Evolutionary conservation across 306 rosid species (phyloP).

Genomic region (Quercus ilex): DNA sequence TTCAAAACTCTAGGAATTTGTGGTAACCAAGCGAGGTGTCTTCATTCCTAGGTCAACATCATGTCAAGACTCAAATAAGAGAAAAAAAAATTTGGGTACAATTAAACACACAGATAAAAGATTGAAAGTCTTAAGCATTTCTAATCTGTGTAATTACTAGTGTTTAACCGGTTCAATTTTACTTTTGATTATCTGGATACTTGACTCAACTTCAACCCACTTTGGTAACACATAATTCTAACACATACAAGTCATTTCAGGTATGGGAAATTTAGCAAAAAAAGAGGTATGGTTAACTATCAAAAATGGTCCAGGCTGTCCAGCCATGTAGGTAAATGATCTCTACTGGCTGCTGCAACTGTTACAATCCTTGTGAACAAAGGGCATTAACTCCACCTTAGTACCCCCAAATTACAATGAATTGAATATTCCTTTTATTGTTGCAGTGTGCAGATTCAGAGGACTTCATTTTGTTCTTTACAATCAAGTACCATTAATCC

Average conservation of each 20-base stretch:
- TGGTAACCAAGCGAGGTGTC: neutral
- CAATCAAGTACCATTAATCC: too few relatives aligned
- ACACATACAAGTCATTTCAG: neutral
- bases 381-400: constrained; percentile 8
- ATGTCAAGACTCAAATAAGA: neutral
- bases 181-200: neutral
- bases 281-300: neutral
- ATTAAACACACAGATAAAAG: too few relatives aligned
- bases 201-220: neutral
- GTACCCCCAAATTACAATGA: neutral
- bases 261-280: neutral
- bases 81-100: neutral
- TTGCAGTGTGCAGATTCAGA: too few relatives aligned
- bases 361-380: neutral
- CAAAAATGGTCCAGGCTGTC: neutral
- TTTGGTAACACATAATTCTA: neutral
- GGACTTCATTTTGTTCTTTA: too few relatives aligned
- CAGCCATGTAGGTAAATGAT: neutral
- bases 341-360: neutral
- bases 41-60: neutral
- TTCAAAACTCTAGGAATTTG: neutral
- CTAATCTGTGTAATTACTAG: neutral
- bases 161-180: neutral
- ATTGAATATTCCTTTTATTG: too few relatives aligned
- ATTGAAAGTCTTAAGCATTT: neutral